A percentile compares a stretch with the other conserved stretches of the same genome.
Conservation (phyloP, 148 eudicot genomes). For the Vaccinium myrtillus region DNA sequence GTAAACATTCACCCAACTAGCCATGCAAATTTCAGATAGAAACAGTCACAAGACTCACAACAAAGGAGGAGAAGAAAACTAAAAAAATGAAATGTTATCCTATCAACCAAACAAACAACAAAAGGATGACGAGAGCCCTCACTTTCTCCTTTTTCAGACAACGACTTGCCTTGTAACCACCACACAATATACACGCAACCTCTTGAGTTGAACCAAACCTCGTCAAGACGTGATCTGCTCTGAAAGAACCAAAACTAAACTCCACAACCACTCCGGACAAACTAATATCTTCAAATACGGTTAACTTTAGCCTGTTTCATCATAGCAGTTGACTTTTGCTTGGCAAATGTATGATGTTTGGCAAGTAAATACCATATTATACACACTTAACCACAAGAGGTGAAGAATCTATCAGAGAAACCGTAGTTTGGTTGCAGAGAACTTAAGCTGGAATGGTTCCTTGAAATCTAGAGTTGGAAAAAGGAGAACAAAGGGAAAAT, state of each 20-base stretch:
- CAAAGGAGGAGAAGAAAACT: background rate
- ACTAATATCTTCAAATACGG: background rate
- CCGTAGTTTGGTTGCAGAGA: background rate
- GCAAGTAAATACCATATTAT: background rate
- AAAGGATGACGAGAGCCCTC: background rate
- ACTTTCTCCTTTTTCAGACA: background rate
- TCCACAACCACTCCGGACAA: background rate
- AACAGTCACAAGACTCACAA: background rate
- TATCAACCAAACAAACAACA: background rate
- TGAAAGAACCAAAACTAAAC: background rate
- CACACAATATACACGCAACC: background rate
- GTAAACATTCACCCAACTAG: background rate
- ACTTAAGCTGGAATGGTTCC: background rate
- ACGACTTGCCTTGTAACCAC: background rate
- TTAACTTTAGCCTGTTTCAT: background rate
- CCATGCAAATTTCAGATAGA: conserved; percentile 5
- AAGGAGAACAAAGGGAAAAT: background rate
- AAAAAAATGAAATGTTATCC: background rate
- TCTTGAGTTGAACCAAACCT: background rate
- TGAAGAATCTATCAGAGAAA: background rate
- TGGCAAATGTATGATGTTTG: background rate
- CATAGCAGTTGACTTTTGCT: background rate
- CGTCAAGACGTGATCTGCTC: background rate
- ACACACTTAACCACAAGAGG: background rate
- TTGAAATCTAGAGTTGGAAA: background rate